Conservation (phyloP, 2,329 filamentous ascomycete species). For the Claviceps sp. region DNA sequence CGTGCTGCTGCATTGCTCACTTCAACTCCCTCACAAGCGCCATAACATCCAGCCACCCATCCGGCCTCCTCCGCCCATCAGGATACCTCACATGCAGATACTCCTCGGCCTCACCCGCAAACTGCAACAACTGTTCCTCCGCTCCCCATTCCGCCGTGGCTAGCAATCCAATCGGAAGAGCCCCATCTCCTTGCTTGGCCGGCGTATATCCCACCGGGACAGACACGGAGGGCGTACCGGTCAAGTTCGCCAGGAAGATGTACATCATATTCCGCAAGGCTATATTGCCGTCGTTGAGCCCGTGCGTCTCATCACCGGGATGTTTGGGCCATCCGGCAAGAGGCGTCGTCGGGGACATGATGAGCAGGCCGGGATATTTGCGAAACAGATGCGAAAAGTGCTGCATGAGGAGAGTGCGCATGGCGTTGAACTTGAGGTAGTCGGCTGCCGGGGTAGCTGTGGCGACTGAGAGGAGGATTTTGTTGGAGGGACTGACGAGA, state of each 20-base stretch:
- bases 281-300: constrained; percentile 59
- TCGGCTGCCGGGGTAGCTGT: constrained; percentile 53
- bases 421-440: constrained; percentile 56
- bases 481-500: constrained; percentile 52
- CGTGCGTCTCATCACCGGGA: constrained; percentile 49
- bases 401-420: constrained; percentile 65
- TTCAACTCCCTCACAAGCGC: constrained; percentile 7
- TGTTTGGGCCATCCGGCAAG: constrained; percentile 58
- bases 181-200: constrained; percentile 41
- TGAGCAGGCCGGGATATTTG: constrained; percentile 58
- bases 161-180: constrained; percentile 47
- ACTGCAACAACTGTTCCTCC: constrained; percentile 49
- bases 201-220: constrained; percentile 62
- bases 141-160: constrained; percentile 54
- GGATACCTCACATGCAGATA: constrained; percentile 37
- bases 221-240: constrained; percentile 61
- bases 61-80: constrained; percentile 36
- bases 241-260: constrained; percentile 73
- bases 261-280: constrained; percentile 74
- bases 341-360: constrained; percentile 67
- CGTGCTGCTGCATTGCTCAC: constrained; percentile 7
- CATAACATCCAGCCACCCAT: constrained; percentile 46
- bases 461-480: constrained; percentile 53
- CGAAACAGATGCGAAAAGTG: constrained; percentile 62
- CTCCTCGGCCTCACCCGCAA: constrained; percentile 42